Evolutionary conservation across 768 basidiomycete species (phyloP).

Genomic region (Mycena olivaceomarginata): DNA sequence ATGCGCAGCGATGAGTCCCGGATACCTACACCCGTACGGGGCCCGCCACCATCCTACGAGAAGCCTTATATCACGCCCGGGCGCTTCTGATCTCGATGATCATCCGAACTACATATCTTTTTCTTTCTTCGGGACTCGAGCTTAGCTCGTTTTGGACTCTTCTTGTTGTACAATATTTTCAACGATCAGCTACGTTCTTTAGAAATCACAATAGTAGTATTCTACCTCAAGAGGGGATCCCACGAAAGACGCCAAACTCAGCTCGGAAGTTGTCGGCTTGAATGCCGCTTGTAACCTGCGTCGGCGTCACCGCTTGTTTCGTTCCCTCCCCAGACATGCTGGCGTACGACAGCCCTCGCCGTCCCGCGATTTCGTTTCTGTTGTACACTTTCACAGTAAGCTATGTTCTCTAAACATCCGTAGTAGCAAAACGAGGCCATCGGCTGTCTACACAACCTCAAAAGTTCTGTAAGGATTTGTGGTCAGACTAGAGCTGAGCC

Average conservation of each 20-base stretch:
- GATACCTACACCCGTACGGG: conserved; percentile 23
- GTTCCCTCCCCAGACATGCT: too few species aligned
- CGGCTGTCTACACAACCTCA: neutral
- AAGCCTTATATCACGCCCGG: conserved; percentile 9
- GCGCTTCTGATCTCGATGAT: conserved; percentile 35
- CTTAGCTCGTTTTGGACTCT: neutral
- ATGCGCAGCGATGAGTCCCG: neutral
- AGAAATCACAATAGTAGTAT: too few species aligned
- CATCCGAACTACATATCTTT: neutral
- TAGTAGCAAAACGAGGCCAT: neutral
- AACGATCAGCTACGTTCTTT: neutral
- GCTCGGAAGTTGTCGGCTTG: too few species aligned
- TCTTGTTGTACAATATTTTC: conserved; percentile 2
- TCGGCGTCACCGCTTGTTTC: too few species aligned
- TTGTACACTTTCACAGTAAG: neutral
- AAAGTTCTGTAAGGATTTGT: neutral
- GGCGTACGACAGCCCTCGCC: too few species aligned
- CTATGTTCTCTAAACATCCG: neutral
- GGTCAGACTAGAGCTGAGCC: neutral
- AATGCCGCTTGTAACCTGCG: too few species aligned
- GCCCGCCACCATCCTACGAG: conserved; percentile 41
- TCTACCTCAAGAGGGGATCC: too few species aligned
- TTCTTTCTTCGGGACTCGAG: neutral
- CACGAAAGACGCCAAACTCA: too few species aligned
- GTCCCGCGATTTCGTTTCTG: too few species aligned